phyloP scores from a whole-genome alignment of 1,284 basidiomycete genomes.

The Boletus sp. region DNA sequence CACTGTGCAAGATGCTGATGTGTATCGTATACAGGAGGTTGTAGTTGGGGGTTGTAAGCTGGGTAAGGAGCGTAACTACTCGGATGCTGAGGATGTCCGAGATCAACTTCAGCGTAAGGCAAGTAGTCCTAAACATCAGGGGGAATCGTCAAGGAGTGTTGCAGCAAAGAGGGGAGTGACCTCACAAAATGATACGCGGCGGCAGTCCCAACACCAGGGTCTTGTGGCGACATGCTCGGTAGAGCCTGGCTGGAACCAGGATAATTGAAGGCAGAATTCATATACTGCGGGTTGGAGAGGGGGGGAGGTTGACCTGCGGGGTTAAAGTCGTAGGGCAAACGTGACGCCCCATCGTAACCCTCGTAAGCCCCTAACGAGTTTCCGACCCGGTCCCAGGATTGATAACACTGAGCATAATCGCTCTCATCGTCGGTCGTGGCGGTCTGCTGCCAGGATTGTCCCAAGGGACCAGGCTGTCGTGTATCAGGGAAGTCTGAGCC shows the following conservation, averaged over 20 bases:
- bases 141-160: background rate
- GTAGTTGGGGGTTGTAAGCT: background rate
- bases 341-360: constrained; percentile 10
- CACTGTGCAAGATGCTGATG: constrained; percentile 1
- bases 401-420: constrained; percentile 4
- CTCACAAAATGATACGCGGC: constrained; percentile 15
- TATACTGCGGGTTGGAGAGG: constrained; percentile 8
- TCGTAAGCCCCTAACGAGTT: background rate
- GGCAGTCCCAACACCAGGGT: background rate
- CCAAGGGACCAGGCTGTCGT: background rate
- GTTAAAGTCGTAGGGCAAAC: constrained; percentile 6
- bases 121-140: constrained; percentile 6
- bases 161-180: background rate
- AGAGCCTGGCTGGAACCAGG: background rate
- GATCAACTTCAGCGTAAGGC: background rate
- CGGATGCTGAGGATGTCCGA: background rate
- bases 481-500: background rate
- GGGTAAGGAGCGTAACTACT: background rate
- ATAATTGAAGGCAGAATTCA: background rate
- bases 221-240: background rate
- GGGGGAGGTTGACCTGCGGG: background rate
- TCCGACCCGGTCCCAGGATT: background rate
- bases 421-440: background rate
- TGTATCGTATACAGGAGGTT: background rate
- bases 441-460: constrained; percentile 6